Evolutionary conservation across 2,329 filamentous ascomycete genomes (phyloP), one percentile per base, ranked within the genome.

Genomic region (Cytospora piceae): DNA sequence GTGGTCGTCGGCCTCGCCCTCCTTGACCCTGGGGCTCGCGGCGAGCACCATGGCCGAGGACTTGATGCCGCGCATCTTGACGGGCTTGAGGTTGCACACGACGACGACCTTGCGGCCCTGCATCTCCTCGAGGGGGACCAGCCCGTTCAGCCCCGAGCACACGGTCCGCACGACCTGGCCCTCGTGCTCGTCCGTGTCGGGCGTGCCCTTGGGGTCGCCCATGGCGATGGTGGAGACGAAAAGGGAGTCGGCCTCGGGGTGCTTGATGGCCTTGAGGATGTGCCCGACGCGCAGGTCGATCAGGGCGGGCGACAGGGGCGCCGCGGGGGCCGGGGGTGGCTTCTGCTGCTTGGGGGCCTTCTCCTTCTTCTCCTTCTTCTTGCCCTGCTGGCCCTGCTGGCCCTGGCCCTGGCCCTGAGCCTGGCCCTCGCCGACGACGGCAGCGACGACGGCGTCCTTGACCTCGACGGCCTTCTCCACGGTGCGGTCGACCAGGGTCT

Each of bases 201-300:
- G 92, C 53, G 89, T 88, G 69, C 92, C 92, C 7, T 92, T 85
- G 67, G 90, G 84, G 78, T 99, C 95, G 70, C 95, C 95, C 81
- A 94, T 93, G 70, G 93, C 93, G 74, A 99, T 96, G 62, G 94
- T 98, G 68, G 92, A 96, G 68, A 99, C 95, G 79, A 89, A 99
- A 61, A 99, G 87, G 15, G 92, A 96, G 82, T 99, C 95, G 70
- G 95, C 95, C 73, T 99, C 96, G 62, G 95, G 95, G 82, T 99
- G 95, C 78, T 93, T 91, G 80, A 95, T 86, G 60, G 94, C 94
- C 81, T 97, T 96, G 74, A 99, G 89, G 73, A 99, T 97, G 82
- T 98, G 95, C 68, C 95, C 95, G 68, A 99, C 94, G 70, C 95
- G 90, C 60, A 99, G 89, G 77, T 99, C 95, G 76, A 99, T 97